Base-by-base conservation (phyloP, 2,329 filamentous ascomycete species). In the Curvularia sp. region DNA sequence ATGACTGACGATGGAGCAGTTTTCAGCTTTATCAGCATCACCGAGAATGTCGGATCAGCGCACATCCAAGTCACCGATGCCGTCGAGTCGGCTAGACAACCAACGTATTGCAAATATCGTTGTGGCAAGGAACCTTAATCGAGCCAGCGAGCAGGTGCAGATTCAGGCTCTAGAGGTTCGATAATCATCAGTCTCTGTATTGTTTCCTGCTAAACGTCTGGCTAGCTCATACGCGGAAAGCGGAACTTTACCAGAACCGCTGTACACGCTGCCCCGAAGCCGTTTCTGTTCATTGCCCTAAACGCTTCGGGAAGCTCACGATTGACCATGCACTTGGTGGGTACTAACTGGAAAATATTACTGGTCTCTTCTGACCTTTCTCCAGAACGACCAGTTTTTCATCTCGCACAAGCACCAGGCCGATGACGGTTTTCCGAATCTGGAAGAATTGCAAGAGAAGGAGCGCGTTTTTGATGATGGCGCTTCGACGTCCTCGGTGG, bases 331-430 rank as follows among this genome's bases (percentile, higher is more conserved):
- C 82, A 83, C 65, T 65, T 84, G 54, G 78, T 79, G 47, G n/a
- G 61, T 48, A 10, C 5, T 7, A 3, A 12, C 21, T 36, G 18
- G 13, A 42, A 80, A 82, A 4, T 3, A 1, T 38, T 30, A 3
- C 9, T 34, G 23, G 0, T 18, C 18, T 3, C 28, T 39, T 3
- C 89, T 49, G 83, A 68, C 81, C 21, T 78, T 77, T 30, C 8
- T 84, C 88, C 84, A 92, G 76, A 96, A 93, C 68, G 92, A 98
- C 58, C 87, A 91, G 63, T 89, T 98, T 65, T 92, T 93, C 73
- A 88, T 98, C 57, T 94, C 91, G 0, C 93, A 98, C 75, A 91
- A 88, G 79, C 93, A 98, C 70, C 84, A 89, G 56, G 82, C 85
- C 3, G 80, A 83, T 1, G 87, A 94, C 72, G 91, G 89, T 0